Evolutionary conservation across 2,329 filamentous ascomycete species (phyloP), one percentile per base, ranked within the genome.

Genomic region (Aureobasidium musti): DNA sequence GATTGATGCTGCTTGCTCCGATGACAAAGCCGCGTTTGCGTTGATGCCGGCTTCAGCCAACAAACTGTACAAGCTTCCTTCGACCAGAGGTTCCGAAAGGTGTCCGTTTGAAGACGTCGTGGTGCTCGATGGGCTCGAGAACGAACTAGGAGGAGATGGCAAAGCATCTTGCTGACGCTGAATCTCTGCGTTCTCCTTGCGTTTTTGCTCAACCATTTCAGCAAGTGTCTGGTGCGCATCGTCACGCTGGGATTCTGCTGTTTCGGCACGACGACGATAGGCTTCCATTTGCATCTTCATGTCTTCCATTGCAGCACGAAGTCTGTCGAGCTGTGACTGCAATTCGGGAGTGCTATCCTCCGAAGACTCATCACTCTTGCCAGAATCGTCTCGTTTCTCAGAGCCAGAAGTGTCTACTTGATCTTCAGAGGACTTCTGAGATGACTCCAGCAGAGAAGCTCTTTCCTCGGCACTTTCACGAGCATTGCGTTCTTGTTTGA

Each of bases 201-300:
- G 87, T 66, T 97, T 89, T 70, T 89, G 89, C 72, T 91, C 83
- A 14, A 97, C 88, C 91, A 98, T 95, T 74, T 97, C 91, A 1
- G 90, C 89, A 52, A 99, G 79, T 1, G 89, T 89, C 76, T 90
- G 89, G 65, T 89, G 87, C 64, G 88, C 87, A 49, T 86, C 82
- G 65, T 89, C 87, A 53, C 89, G 86, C 72, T 97, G 92, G 10
- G 85, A 81, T 75, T 98, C 94, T 3, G 92, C 93, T 67, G 59
- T 70, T 76, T 97, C 90, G 10, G 92, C 92, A 35, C 91, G 87
- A 66, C 86, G 81, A 72, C 89, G 89, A 80, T 91, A 97, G 7
- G 83, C 80, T 64, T 95, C 89, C 75, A 97, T 88, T 75, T 96
- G 89, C 69, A 88, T 83, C 77, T 89, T 91, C 81, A 97, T 87